These are phyloP conservation scores for Umbellularia californica DNA, from an alignment of 164 flowering plant species.

Conservation along the genomic window DNA sequence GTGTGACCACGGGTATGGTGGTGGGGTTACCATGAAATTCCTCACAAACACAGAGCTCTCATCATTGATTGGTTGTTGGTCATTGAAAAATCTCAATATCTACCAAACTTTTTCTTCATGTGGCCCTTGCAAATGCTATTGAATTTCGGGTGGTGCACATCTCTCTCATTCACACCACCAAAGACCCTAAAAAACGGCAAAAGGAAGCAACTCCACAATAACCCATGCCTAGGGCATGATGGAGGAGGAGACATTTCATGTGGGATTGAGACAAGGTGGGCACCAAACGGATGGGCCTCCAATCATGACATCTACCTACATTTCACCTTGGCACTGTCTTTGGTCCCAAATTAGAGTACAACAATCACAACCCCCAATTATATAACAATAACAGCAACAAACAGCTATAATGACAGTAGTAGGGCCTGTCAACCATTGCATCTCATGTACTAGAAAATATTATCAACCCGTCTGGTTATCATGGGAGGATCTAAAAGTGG, in stretches of 20 bases:
- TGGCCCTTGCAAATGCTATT: background rate
- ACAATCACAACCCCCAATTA: background rate
- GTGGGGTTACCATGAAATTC: too few species aligned
- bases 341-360: background rate
- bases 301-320: background rate
- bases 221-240: constrained; percentile 8
- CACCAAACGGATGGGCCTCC: background rate
- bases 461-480: too few species aligned
- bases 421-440: too few species aligned
- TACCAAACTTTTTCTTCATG: background rate
- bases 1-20: too few species aligned
- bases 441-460: too few species aligned
- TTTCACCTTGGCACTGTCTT: background rate
- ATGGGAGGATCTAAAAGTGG: too few species aligned
- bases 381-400: background rate
- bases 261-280: constrained; percentile 3
- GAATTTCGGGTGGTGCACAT: constrained; percentile 12
- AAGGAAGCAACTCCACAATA: background rate
- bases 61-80: background rate
- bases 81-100: background rate
- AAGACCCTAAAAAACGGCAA: background rate
- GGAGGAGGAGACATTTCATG: constrained; percentile 5
- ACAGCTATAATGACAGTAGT: too few species aligned
- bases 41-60: too few species aligned
- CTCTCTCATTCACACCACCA: constrained; percentile 8